phyloP scores from a whole-genome alignment of 169 alveolate genomes.

The Eimeria maxima region DNA sequence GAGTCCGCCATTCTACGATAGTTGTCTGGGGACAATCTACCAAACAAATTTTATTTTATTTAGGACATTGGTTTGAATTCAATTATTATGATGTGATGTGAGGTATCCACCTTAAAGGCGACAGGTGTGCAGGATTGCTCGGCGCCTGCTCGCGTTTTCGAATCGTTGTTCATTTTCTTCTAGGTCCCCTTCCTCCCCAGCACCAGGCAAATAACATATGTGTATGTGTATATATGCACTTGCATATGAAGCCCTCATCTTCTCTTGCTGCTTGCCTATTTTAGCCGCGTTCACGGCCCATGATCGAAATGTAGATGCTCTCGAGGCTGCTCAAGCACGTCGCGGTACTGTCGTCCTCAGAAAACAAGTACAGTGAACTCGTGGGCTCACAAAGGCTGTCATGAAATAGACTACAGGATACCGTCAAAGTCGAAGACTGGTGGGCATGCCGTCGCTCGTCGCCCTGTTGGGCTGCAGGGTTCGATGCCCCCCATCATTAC shows the following conservation, averaged over 20 bases:
- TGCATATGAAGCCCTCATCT: not conserved
- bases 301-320: not conserved
- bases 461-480: not conserved
- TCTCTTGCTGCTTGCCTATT: not conserved
- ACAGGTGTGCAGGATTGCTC: not conserved
- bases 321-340: not conserved
- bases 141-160: not conserved
- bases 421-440: not conserved
- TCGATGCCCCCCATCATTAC: slow-evolving; percentile 18
- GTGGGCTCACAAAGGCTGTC: not conserved
- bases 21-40: not conserved
- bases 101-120: not conserved
- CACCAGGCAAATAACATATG: not conserved
- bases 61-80: not conserved
- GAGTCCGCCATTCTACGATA: not conserved
- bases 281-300: not conserved
- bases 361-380: not conserved
- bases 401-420: not conserved
- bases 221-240: not conserved
- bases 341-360: not conserved
- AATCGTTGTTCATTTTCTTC: not conserved
- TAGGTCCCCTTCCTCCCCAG: not conserved
- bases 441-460: not conserved
- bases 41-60: not conserved
- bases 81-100: not conserved